Conservation (phyloP, 2,329 filamentous ascomycete genomes). For the Simplicillium aogashimaense region DNA sequence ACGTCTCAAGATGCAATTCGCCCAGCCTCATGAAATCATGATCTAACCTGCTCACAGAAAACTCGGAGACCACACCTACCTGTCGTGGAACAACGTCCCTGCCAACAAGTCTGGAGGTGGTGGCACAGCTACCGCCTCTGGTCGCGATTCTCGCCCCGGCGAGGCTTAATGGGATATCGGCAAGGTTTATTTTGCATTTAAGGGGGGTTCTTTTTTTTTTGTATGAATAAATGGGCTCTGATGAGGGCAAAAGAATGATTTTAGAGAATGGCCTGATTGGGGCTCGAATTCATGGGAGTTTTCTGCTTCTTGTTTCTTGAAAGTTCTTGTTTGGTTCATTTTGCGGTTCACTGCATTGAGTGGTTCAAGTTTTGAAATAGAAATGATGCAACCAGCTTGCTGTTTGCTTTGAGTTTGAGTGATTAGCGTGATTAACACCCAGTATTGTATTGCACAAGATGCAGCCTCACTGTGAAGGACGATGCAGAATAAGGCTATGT, state of each 20-base stretch:
- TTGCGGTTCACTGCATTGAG: too few relatives aligned
- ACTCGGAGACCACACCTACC: slow-evolving; percentile 93
- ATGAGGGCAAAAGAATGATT: too few relatives aligned
- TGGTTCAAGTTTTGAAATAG: background rate
- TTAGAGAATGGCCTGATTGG: too few relatives aligned
- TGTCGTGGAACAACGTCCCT: slow-evolving; percentile 76
- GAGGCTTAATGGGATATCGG: slow-evolving; percentile 27
- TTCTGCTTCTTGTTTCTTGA: too few relatives aligned
- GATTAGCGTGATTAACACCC: too few relatives aligned
- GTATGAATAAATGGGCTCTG: too few relatives aligned
- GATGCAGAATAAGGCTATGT: too few relatives aligned
- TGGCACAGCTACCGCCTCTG: slow-evolving; percentile 36
- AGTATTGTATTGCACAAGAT: too few relatives aligned
- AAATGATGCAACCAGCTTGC: background rate
- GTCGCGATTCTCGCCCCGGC: slow-evolving; percentile 43
- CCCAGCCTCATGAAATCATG: background rate
- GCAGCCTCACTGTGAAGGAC: too few relatives aligned
- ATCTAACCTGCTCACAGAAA: slow-evolving; percentile 48
- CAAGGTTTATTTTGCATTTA: slow-evolving; percentile 2
- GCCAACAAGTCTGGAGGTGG: slow-evolving; percentile 29
- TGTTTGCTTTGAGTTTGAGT: background rate
- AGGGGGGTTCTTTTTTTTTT: too few relatives aligned
- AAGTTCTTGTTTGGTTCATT: too few relatives aligned
- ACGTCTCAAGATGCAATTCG: slow-evolving; percentile 19
- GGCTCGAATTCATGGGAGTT: too few relatives aligned